Evolutionary conservation across 352 stramenopile genomes (phyloP).

Genomic region (Phytophthora ohioensis): DNA sequence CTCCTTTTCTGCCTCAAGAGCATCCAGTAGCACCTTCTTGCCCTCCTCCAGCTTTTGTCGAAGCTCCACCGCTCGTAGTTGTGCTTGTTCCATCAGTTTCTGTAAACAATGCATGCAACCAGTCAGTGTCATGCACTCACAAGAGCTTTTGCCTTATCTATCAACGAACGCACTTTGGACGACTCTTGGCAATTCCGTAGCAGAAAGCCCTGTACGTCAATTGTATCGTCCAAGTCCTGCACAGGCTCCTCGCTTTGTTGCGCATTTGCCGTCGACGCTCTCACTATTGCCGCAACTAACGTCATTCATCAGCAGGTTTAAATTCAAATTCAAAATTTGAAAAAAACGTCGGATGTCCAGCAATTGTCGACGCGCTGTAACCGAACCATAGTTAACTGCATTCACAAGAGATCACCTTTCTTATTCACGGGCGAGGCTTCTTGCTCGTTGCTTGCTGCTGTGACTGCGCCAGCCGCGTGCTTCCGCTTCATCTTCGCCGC

Average conservation of each 20-base stretch:
- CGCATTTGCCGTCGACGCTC: not conserved
- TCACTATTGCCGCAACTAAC: conserved; percentile 8
- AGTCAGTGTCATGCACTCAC: conserved; percentile 5
- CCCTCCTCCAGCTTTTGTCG: conserved; percentile 58
- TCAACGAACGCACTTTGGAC: conserved; percentile 43
- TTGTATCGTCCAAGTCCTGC: conserved; percentile 29
- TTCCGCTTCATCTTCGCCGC: conserved; percentile 58
- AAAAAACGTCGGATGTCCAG: conserved; percentile 3
- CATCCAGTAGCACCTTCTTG: conserved; percentile 64
- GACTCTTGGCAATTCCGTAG: conserved; percentile 51
- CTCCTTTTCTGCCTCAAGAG: conserved; percentile 69
- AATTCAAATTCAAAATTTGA: conserved; percentile 32
- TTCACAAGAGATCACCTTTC: conserved; percentile 17
- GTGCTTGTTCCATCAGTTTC: conserved; percentile 71
- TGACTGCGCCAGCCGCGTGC: conserved; percentile 19
- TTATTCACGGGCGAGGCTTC: conserved; percentile 18
- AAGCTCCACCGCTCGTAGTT: conserved; percentile 54
- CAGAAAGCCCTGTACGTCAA: conserved; percentile 63
- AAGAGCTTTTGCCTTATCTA: not conserved
- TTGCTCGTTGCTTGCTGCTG: conserved; percentile 2
- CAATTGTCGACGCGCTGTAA: not conserved
- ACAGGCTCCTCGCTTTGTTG: not conserved
- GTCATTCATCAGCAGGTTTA: not conserved
- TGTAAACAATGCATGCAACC: conserved; percentile 24
- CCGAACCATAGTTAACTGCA: not conserved